These are phyloP conservation scores for Pelargonium australe DNA, from an alignment of 441 rosid genomes.

Conservation along the genomic window DNA sequence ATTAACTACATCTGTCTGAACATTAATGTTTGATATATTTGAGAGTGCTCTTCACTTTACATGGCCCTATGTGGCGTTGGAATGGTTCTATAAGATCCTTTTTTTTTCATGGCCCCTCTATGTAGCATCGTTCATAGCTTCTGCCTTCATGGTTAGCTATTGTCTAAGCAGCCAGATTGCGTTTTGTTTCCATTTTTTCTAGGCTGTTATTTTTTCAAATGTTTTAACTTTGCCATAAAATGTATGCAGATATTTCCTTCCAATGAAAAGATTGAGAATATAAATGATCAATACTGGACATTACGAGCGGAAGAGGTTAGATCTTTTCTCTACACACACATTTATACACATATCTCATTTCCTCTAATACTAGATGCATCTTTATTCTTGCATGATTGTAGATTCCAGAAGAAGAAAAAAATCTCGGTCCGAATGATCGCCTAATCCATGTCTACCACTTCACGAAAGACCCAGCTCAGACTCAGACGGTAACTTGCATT, in stretches of 20 bases:
- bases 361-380: background rate
- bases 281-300: conserved; percentile 77
- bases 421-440: conserved; percentile 64
- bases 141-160: background rate
- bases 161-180: background rate
- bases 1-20: no score
- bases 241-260: conserved; percentile 56
- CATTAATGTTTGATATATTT: no score
- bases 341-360: background rate
- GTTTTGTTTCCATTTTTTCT: background rate
- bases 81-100: no score
- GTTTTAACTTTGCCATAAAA: background rate
- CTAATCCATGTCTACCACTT: conserved; percentile 65
- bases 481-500: conserved; percentile 34
- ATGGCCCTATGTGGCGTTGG: no score
- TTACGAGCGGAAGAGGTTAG: conserved; percentile 71
- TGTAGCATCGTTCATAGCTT: background rate
- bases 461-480: conserved; percentile 55
- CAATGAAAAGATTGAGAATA: conserved; percentile 60
- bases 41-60: no score
- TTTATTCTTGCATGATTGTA: conserved; percentile 21
- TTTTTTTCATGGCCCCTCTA: background rate
- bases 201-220: background rate
- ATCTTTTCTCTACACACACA: background rate
- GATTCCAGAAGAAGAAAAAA: conserved; percentile 74